Evolutionary conservation across 768 basidiomycete genomes (phyloP).

Genomic region (Myochromella boudieri): DNA sequence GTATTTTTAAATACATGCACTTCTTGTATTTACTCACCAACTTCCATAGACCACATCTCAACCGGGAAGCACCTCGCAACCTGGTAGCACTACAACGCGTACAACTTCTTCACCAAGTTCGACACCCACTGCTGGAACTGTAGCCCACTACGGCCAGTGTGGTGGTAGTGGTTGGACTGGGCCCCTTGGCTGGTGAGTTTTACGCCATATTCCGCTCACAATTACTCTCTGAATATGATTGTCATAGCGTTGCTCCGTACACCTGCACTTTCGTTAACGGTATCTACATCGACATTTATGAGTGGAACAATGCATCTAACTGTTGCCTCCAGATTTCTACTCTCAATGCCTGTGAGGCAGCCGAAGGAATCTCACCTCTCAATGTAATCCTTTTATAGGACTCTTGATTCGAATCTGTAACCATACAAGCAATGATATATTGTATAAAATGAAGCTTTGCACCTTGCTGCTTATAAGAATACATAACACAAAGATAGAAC

Average conservation of each 20-base stretch:
- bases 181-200: slow-evolving; percentile 34
- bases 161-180: slow-evolving; percentile 42
- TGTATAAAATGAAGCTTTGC: too few species aligned
- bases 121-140: slow-evolving; percentile 25
- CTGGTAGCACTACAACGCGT: slow-evolving; percentile 16
- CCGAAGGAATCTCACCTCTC: too few species aligned
- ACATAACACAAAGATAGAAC: too few species aligned
- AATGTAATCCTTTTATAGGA: too few species aligned
- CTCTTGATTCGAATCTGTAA: too few species aligned
- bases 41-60: slow-evolving; percentile 15
- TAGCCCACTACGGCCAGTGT: slow-evolving; percentile 41
- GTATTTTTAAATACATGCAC: slow-evolving; percentile 1
- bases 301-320: background rate
- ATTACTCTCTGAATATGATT: background rate
- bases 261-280: slow-evolving; percentile 35
- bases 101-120: slow-evolving; percentile 18
- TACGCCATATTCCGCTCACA: too few species aligned
- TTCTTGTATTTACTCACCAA: too few species aligned
- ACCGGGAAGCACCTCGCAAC: slow-evolving; percentile 7
- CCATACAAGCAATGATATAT: too few species aligned
- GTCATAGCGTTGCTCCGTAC: slow-evolving; percentile 32
- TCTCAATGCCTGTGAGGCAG: slow-evolving; percentile 33
- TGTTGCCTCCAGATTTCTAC: slow-evolving; percentile 28
- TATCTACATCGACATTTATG: slow-evolving; percentile 15
- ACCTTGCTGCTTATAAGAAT: too few species aligned